Evolutionary conservation across 176 grass and related monocot genomes (phyloP).

Genomic region (Carex littledalei): DNA sequence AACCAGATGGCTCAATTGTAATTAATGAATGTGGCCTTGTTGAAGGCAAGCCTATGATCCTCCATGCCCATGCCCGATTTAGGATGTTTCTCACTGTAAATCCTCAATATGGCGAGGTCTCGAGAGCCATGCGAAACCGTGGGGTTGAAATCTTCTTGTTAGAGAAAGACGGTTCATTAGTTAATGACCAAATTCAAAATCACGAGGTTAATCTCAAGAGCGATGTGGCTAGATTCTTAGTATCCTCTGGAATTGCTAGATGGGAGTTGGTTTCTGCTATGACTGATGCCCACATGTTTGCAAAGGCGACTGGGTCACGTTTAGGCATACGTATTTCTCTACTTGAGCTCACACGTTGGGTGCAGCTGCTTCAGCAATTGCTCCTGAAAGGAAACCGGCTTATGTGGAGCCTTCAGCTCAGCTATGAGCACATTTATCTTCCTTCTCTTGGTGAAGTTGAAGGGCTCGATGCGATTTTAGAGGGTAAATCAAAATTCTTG

Average conservation of each 20-base stretch:
- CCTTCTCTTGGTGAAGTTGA: slow-evolving; percentile 70
- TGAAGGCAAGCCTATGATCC: slow-evolving; percentile 61
- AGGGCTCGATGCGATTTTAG: slow-evolving; percentile 46
- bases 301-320: slow-evolving; percentile 51
- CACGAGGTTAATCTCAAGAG: slow-evolving; percentile 30
- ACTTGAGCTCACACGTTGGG: slow-evolving; percentile 81
- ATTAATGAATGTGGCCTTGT: slow-evolving; percentile 94
- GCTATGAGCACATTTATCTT: slow-evolving; percentile 90
- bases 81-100: slow-evolving; percentile 91
- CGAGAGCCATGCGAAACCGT: slow-evolving; percentile 92
- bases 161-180: slow-evolving; percentile 35
- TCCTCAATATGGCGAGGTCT: slow-evolving; percentile 83
- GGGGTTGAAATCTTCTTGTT: slow-evolving; percentile 81
- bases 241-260: slow-evolving; percentile 59
- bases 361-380: slow-evolving; percentile 79
- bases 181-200: slow-evolving; percentile 15
- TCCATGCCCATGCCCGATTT: slow-evolving; percentile 73
- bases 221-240: slow-evolving; percentile 58
- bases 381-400: slow-evolving; percentile 70
- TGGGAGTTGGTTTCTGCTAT: slow-evolving; percentile 63
- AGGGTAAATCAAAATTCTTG: slow-evolving; percentile 60
- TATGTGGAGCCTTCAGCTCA: slow-evolving; percentile 91
- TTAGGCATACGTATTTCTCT: slow-evolving; percentile 70
- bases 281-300: slow-evolving; percentile 69
- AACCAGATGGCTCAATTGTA: slow-evolving; percentile 76